Evolutionary conservation across 345 rosid species (phyloP), one percentile per base, ranked within the genome.

Genomic region (Clausena lansium): DNA sequence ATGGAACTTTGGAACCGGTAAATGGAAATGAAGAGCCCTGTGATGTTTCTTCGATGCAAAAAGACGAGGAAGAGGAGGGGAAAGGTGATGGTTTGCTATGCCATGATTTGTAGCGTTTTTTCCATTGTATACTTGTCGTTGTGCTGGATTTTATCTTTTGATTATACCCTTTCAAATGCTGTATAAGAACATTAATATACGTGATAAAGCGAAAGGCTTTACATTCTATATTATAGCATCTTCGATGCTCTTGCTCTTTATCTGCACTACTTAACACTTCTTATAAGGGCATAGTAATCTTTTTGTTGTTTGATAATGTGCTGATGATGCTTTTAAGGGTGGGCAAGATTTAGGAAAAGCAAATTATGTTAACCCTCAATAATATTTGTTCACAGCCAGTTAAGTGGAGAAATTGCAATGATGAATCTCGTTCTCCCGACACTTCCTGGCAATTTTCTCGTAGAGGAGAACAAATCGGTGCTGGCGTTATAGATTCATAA

Each of bases 1-100:
- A 80, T 14, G 88, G 84, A 71, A 71, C 73, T 80, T 73, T 68
- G 55, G 89, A 82, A 77, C 77, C 85, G 77, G 27, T 78, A 13
- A 77, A 86, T 28, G 82, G 72, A 45, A 71, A 82, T 13, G 89
- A 81, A 27, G 89, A 84, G 35, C 79, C 77, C 6, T 70, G 78
- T 62, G 85, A 77, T 59, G 70, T 74, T 54, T 73, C 83, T 58
- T 69, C 77, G 20, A 76, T 73, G 30, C 82, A 75, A 60, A 79
- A 82, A 50, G 89, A 86, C 3, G 74, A 45, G 30, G 93, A 80
- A 50, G 92, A 89, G 5, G 91, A 81, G 55, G 87, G 54, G 55
- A 82, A 90, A 89, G 92, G 97, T 88, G 67, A 81, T 47, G 25
- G 30, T 39, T 41, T 30, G 9, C 32, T 45, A 17, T 54, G 15